These are phyloP conservation scores for Diplodia sapinea DNA, from an alignment of 2,329 filamentous ascomycete species.

Conservation along the genomic window DNA sequence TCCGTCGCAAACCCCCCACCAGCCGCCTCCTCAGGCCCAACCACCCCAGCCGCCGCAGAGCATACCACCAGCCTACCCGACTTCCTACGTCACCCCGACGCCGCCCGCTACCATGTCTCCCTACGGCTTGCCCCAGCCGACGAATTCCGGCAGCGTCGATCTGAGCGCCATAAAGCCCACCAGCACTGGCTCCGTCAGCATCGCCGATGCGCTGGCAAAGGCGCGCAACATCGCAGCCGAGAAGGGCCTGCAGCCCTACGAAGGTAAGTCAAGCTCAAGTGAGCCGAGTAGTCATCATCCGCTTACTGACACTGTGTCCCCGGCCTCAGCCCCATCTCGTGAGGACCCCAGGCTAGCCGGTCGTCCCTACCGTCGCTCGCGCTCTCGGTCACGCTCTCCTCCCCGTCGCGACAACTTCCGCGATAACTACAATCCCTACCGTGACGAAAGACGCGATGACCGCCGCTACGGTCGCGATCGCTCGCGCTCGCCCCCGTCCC, in stretches of 20 bases:
- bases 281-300: constrained; percentile 47
- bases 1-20: constrained; percentile 54
- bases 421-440: constrained; percentile 80
- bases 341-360: constrained; percentile 58
- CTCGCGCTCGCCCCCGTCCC: constrained; percentile 71
- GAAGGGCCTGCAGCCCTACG: constrained; percentile 66
- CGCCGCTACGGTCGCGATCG: constrained; percentile 71
- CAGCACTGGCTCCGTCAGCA: constrained; percentile 80
- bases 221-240: constrained; percentile 82
- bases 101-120: constrained; percentile 46
- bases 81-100: constrained; percentile 48
- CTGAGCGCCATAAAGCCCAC: constrained; percentile 79
- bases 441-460: constrained; percentile 81
- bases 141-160: constrained; percentile 77
- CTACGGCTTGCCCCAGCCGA: constrained; percentile 68
- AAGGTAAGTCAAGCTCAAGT: constrained; percentile 50
- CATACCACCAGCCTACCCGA: constrained; percentile 52
- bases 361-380: constrained; percentile 67
- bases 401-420: constrained; percentile 71
- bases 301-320: constrained; percentile 26
- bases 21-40: constrained; percentile 49
- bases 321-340: constrained; percentile 43
- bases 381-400: constrained; percentile 68
- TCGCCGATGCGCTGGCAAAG: constrained; percentile 83
- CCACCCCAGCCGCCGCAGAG: constrained; percentile 49